Percentiles rank a stretch among this genome's conserved stretches.
Conservation (phyloP, 352 stramenopile species). For the Globisporangium polare region DNA sequence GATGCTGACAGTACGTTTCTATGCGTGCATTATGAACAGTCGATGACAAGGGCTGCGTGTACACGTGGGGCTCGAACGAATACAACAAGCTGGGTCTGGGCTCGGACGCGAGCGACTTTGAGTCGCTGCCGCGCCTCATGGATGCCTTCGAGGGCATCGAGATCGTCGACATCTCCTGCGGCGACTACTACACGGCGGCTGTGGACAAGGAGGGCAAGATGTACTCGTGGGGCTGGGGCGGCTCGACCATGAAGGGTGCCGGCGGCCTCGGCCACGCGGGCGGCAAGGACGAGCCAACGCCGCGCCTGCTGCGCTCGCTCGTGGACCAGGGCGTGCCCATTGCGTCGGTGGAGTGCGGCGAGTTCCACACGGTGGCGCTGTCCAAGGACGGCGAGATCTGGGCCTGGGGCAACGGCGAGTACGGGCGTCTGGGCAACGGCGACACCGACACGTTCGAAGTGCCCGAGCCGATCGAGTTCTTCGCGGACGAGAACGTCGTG, state of each 20-base stretch:
- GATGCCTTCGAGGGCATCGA: constrained; percentile 64
- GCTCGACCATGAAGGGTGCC: constrained; percentile 78
- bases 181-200: constrained; percentile 83
- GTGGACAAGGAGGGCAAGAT: constrained; percentile 84
- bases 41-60: constrained; percentile 62
- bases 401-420: constrained; percentile 91
- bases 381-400: constrained; percentile 88
- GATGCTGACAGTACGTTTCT: not conserved
- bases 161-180: constrained; percentile 83
- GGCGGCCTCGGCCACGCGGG: constrained; percentile 71
- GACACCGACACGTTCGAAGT: constrained; percentile 78
- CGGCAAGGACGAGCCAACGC: constrained; percentile 69
- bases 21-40: constrained; percentile 28
- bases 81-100: constrained; percentile 81
- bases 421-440: constrained; percentile 89
- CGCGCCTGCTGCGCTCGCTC: constrained; percentile 60
- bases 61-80: constrained; percentile 89
- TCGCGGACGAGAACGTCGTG: constrained; percentile 64
- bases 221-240: constrained; percentile 90
- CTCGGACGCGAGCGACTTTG: constrained; percentile 38
- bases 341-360: constrained; percentile 65
- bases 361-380: constrained; percentile 89
- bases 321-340: constrained; percentile 83
- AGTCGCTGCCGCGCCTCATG: constrained; percentile 51
- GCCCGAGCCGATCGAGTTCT: constrained; percentile 83